Conservation (phyloP, 129 eudicot genomes). For the Lonicera japonica region DNA sequence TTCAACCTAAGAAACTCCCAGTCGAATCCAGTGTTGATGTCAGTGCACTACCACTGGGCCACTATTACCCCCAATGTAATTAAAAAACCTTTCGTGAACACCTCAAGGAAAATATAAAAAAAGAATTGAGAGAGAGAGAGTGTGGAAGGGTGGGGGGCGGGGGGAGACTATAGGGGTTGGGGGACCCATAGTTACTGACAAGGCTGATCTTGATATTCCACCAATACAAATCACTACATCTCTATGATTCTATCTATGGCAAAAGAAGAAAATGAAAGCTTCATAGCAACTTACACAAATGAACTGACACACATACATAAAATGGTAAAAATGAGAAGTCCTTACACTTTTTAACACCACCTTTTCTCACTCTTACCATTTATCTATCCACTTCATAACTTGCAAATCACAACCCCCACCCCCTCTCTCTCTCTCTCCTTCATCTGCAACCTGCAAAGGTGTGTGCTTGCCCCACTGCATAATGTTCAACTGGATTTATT, state of each 20-base stretch:
- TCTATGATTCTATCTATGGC: background rate
- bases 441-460: slow-evolving; percentile 42
- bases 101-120: no score
- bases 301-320: slow-evolving; percentile 1
- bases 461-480: slow-evolving; percentile 41
- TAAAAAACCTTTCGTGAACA: no score
- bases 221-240: slow-evolving; percentile 6
- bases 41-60: no score
- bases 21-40: no score
- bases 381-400: slow-evolving; percentile 11
- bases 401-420: slow-evolving; percentile 11
- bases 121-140: no score
- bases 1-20: no score
- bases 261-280: slow-evolving; percentile 15
- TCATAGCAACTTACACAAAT: slow-evolving; percentile 1
- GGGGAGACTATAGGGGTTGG: no score
- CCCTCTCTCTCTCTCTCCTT: slow-evolving; percentile 16
- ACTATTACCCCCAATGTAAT: no score
- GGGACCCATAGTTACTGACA: slow-evolving; percentile 3
- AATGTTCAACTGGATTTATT: slow-evolving; percentile 28
- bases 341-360: background rate
- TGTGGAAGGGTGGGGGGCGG: no score
- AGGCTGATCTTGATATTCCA: slow-evolving; percentile 19
- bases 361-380: slow-evolving; percentile 11
- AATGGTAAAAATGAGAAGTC: slow-evolving; percentile 1